These are phyloP conservation scores for Copromyces sp. DNA, from an alignment of 495 filamentous ascomycete genomes.

Conservation along the genomic window DNA sequence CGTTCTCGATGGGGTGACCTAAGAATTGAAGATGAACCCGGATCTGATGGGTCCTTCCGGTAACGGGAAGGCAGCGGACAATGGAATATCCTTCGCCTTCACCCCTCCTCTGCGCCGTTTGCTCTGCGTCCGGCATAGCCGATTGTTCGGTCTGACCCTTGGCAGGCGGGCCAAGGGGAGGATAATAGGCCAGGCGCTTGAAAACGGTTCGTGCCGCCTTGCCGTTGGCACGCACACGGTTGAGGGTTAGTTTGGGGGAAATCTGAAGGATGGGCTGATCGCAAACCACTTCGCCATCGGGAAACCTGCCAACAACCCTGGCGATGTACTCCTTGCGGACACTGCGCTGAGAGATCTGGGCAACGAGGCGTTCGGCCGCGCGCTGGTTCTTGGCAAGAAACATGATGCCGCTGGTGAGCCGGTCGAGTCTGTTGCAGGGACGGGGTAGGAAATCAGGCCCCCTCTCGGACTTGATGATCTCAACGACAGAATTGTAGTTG, in stretches of 20 bases:
- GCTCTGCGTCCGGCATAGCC: conserved; percentile 12
- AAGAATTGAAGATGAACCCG: conserved; percentile 91
- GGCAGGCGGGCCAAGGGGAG: conserved; percentile 28
- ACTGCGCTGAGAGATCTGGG: conserved; percentile 60
- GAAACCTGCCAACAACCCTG: conserved; percentile 82
- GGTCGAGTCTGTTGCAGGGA: conserved; percentile 86
- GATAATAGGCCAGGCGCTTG: conserved; percentile 79
- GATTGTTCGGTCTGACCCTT: conserved; percentile 1
- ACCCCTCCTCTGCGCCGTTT: conserved; percentile 10
- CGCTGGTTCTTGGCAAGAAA: conserved; percentile 80
- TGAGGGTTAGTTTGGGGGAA: conserved; percentile 88
- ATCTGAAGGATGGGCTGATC: conserved; percentile 90
- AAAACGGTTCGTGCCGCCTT: conserved; percentile 87
- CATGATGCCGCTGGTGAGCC: conserved; percentile 93
- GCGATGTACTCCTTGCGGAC: conserved; percentile 93
- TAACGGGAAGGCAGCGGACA: conserved; percentile 86
- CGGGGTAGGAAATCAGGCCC: conserved; percentile 59
- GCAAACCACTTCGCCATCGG: conserved; percentile 71
- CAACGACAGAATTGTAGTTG: conserved; percentile 84
- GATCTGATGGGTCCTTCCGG: conserved; percentile 89
- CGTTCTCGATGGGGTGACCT: conserved; percentile 90
- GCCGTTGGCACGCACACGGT: conserved; percentile 83
- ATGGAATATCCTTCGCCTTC: conserved; percentile 72
- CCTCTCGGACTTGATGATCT: conserved; percentile 80
- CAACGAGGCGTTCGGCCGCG: conserved; percentile 65